Conservation (phyloP, 257 asterid genomes). For the Eustoma russellianum region DNA sequence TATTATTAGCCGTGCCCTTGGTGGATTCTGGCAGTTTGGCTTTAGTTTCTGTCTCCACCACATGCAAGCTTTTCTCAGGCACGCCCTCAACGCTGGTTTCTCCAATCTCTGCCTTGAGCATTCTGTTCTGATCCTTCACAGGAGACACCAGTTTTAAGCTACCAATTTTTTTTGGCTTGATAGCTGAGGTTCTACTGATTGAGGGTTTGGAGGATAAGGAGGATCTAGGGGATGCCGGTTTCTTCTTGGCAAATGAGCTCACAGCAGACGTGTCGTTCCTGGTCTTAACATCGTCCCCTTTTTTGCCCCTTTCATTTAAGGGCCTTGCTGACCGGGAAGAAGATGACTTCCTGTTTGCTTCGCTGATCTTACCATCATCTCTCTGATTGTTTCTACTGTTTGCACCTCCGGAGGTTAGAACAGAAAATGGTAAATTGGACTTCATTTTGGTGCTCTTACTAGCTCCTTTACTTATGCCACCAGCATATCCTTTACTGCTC, state of each 20-base stretch:
- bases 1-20: constrained; percentile 8
- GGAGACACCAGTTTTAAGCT: constrained; percentile 25
- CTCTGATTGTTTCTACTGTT: too few relatives aligned
- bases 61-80: constrained; percentile 54
- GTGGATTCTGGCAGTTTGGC: constrained; percentile 11
- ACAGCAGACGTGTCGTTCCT: constrained; percentile 15
- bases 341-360: constrained; percentile 23
- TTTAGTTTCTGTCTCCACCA: constrained; percentile 19
- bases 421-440: too few relatives aligned
- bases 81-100: constrained; percentile 23
- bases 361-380: too few relatives aligned
- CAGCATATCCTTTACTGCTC: too few relatives aligned
- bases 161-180: constrained; percentile 22
- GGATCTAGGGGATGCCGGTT: constrained; percentile 17
- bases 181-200: constrained; percentile 13
- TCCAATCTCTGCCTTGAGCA: constrained; percentile 15
- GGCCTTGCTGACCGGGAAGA: too few relatives aligned
- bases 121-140: constrained; percentile 23
- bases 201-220: constrained; percentile 29
- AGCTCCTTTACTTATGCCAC: too few relatives aligned
- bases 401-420: too few relatives aligned
- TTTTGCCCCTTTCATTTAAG: constrained; percentile 25
- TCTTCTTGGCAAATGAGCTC: constrained; percentile 32
- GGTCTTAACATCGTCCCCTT: constrained; percentile 11
- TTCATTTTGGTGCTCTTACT: too few relatives aligned